These are phyloP conservation scores for Magnaporthales sp. DNA, from an alignment of 2,329 filamentous ascomycete species.

Conservation along the genomic window DNA sequence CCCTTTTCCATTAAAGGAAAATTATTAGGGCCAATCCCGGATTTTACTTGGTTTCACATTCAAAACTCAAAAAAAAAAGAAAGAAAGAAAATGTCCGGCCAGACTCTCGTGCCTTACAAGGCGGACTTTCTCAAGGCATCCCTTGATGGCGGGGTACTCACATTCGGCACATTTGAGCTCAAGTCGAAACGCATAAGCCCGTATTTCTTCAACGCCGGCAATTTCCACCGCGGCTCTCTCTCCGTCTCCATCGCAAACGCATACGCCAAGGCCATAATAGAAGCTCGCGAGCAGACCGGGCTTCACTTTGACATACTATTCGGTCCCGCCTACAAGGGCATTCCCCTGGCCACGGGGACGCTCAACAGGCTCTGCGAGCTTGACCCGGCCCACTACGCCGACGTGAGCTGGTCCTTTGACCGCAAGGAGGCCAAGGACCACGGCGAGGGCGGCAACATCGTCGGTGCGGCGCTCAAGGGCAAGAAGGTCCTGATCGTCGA, in stretches of 20 bases:
- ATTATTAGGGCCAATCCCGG: neutral
- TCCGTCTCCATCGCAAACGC: slow-evolving; percentile 71
- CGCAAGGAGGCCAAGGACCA: slow-evolving; percentile 95
- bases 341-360: slow-evolving; percentile 72
- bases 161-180: slow-evolving; percentile 77
- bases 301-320: slow-evolving; percentile 78
- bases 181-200: slow-evolving; percentile 89
- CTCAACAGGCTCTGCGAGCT: slow-evolving; percentile 30
- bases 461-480: slow-evolving; percentile 76
- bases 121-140: slow-evolving; percentile 62
- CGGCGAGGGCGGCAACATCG: slow-evolving; percentile 88
- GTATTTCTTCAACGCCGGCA: slow-evolving; percentile 96
- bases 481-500: slow-evolving; percentile 87
- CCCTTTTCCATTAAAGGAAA: neutral
- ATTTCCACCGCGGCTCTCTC: slow-evolving; percentile 75
- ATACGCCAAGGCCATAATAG: slow-evolving; percentile 61
- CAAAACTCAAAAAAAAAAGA: neutral
- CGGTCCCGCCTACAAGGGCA: slow-evolving; percentile 93
- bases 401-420: slow-evolving; percentile 81
- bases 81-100: slow-evolving; percentile 9
- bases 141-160: slow-evolving; percentile 61
- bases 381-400: slow-evolving; percentile 41
- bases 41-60: neutral
- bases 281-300: slow-evolving; percentile 29
- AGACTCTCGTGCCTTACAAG: slow-evolving; percentile 54